A percentile compares a stretch with the other conserved stretches of the same genome.
Conservation (phyloP, 1,139 yeast species). For the Suhomyces terraborum region DNA sequence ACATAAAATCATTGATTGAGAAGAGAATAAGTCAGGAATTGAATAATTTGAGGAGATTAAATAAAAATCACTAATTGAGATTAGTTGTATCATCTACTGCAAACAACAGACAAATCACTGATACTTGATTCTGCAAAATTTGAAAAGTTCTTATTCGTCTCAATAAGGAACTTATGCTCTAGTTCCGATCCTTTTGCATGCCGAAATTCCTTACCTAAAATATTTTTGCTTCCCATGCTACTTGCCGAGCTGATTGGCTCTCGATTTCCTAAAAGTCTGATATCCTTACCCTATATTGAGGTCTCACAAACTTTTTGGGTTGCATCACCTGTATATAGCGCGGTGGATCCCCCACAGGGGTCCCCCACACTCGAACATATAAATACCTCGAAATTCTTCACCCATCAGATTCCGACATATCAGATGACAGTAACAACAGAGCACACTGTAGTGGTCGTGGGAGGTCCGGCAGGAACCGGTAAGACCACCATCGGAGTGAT, state of each 20-base stretch:
- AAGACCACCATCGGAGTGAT: conserved; percentile 75
- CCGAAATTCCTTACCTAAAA: no score
- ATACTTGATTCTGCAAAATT: no score
- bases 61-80: conserved; percentile 10
- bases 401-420: not conserved
- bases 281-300: no score
- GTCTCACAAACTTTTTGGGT: not conserved
- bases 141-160: no score
- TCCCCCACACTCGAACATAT: conserved; percentile 2
- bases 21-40: conserved; percentile 65
- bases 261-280: no score
- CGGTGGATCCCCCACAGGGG: conserved; percentile 1
- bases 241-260: no score
- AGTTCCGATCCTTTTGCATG: no score
- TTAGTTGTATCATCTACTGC: no score
- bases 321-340: conserved; percentile 1
- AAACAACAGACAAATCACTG: no score
- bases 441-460: conserved; percentile 45
- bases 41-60: conserved; percentile 37
- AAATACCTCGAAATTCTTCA: not conserved
- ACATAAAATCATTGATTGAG: conserved; percentile 66
- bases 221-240: no score
- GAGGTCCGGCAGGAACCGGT: conserved; percentile 96
- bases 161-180: no score
- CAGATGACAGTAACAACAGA: conserved; percentile 4